These are phyloP conservation scores for Orychophragmus violaceus DNA, from an alignment of 345 rosid species.

Conservation along the genomic window DNA sequence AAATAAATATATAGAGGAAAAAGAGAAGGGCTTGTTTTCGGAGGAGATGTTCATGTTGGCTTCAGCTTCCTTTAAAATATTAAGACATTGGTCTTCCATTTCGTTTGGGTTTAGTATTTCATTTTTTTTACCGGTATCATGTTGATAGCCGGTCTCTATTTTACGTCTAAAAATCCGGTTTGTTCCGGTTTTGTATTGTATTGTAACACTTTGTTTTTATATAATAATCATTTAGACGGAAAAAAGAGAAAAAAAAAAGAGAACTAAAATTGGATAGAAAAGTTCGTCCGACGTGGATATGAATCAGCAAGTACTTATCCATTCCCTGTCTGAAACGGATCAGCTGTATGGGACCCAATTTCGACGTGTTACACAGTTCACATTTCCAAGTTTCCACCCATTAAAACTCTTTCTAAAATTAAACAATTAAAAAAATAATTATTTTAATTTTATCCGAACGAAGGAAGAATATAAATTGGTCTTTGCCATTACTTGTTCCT, in stretches of 20 bases:
- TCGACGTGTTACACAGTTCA: slow-evolving; percentile 23
- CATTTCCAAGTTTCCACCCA: slow-evolving; percentile 10
- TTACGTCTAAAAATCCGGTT: too few relatives aligned
- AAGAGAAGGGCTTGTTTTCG: too few relatives aligned
- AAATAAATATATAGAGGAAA: neutral
- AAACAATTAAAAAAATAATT: neutral
- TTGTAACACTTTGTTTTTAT: too few relatives aligned
- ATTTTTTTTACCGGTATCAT: too few relatives aligned
- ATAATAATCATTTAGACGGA: too few relatives aligned
- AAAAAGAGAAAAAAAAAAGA: neutral
- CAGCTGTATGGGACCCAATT: slow-evolving; percentile 14
- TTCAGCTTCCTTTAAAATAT: too few relatives aligned
- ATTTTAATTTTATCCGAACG: neutral
- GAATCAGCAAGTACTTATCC: slow-evolving; percentile 26
- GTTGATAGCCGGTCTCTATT: too few relatives aligned
- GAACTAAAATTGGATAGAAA: slow-evolving; percentile 8
- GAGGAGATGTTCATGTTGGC: too few relatives aligned
- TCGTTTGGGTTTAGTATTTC: too few relatives aligned
- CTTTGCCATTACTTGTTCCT: neutral
- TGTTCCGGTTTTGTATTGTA: too few relatives aligned
- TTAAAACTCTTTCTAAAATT: neutral
- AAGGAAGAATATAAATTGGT: neutral
- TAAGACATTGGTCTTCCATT: too few relatives aligned
- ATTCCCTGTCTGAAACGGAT: neutral
- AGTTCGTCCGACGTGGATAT: slow-evolving; percentile 22